These are phyloP conservation scores for Sphaerulina populicola DNA, from an alignment of 2,329 filamentous ascomycete species.

Conservation along the genomic window DNA sequence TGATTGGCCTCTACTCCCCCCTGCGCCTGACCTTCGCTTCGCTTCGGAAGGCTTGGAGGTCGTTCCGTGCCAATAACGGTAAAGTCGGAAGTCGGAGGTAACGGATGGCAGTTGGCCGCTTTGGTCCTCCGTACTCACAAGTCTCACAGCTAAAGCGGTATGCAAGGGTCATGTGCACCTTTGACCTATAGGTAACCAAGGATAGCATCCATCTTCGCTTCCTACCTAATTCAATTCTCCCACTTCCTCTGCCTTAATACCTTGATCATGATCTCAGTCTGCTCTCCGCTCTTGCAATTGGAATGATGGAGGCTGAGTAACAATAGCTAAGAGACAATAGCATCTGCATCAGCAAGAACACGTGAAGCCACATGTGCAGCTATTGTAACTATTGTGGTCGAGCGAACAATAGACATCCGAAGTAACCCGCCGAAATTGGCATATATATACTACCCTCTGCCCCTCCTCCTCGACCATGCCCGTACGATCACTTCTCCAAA, in stretches of 20 bases:
- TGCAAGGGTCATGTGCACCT: neutral
- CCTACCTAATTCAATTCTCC: neutral
- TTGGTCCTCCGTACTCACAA: too few relatives aligned
- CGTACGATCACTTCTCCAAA: conserved; percentile 33
- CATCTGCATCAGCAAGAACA: neutral
- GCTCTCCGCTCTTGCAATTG: neutral
- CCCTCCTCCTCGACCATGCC: conserved; percentile 19
- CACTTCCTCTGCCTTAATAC: neutral
- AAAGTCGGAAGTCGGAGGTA: too few relatives aligned
- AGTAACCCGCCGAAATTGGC: conserved; percentile 1
- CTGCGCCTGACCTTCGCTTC: too few relatives aligned
- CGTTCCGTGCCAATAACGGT: too few relatives aligned
- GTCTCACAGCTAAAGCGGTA: neutral
- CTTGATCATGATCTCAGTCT: neutral
- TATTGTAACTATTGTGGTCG: conserved; percentile 3
- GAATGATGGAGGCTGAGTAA: neutral
- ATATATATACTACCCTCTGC: conserved; percentile 1
- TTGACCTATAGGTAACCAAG: neutral
- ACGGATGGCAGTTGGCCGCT: too few relatives aligned
- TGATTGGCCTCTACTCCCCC: too few relatives aligned
- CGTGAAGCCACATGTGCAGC: neutral
- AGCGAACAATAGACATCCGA: conserved; percentile 1
- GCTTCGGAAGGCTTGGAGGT: too few relatives aligned
- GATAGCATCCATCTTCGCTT: neutral
- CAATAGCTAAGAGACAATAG: neutral